These are phyloP conservation scores for Clavariopsis aquatica DNA, from an alignment of 495 filamentous ascomycete genomes.

Conservation along the genomic window DNA sequence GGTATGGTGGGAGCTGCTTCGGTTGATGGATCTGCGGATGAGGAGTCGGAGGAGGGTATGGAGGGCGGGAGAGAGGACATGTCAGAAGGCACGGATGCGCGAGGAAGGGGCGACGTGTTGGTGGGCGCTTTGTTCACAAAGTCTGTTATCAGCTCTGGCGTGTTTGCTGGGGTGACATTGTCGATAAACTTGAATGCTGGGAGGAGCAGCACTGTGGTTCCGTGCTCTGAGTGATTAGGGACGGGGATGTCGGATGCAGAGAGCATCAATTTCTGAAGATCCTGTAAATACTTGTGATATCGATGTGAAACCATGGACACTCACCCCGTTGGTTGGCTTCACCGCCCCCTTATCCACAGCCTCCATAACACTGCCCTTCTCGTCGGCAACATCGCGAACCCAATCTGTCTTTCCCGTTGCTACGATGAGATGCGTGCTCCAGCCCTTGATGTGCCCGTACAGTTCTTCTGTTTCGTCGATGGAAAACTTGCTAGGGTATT, in stretches of 20 bases:
- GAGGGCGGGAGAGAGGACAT: slow-evolving; percentile 11
- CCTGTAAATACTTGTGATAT: neutral
- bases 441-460: slow-evolving; percentile 85
- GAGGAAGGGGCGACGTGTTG: slow-evolving; percentile 68
- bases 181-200: slow-evolving; percentile 86
- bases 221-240: slow-evolving; percentile 60
- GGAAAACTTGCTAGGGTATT: slow-evolving; percentile 72
- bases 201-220: slow-evolving; percentile 81
- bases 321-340: slow-evolving; percentile 74
- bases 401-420: slow-evolving; percentile 96
- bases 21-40: slow-evolving; percentile 12
- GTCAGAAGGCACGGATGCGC: slow-evolving; percentile 13
- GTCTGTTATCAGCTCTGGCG: slow-evolving; percentile 68
- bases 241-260: slow-evolving; percentile 92
- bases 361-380: slow-evolving; percentile 93
- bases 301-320: slow-evolving; percentile 24
- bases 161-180: slow-evolving; percentile 75
- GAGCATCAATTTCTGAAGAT: slow-evolving; percentile 74
- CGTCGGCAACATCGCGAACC: slow-evolving; percentile 85
- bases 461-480: slow-evolving; percentile 77
- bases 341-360: slow-evolving; percentile 68
- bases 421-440: slow-evolving; percentile 85
- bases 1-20: slow-evolving; percentile 24
- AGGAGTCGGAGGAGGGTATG: slow-evolving; percentile 2
- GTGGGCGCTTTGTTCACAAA: slow-evolving; percentile 74